Percentiles rank a stretch among this genome's conserved stretches.
Conservation (phyloP, 805 yeast genomes). For the Yarrowia osloensis region DNA sequence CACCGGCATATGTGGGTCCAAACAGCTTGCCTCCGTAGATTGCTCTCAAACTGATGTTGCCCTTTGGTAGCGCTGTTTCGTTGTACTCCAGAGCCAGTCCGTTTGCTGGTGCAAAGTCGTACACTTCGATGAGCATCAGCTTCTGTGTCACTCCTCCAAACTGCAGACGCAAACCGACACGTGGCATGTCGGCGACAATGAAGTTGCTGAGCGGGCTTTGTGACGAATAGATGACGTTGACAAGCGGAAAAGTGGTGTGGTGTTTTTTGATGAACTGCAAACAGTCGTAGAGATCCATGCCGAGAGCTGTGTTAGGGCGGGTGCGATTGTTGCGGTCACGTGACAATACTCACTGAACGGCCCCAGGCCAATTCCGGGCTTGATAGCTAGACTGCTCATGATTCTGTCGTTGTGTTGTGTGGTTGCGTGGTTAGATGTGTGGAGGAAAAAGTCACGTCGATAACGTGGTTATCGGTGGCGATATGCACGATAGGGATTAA, state of each 20-base stretch:
- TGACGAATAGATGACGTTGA: slow-evolving; percentile 26
- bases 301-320: slow-evolving; percentile 1
- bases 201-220: slow-evolving; percentile 12
- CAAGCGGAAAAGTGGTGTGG: slow-evolving; percentile 10
- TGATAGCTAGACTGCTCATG: slow-evolving; percentile 7
- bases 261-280: slow-evolving; percentile 14
- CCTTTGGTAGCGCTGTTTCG: slow-evolving; percentile 6
- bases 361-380: slow-evolving; percentile 12
- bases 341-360: slow-evolving; percentile 21
- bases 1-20: slow-evolving; percentile 19
- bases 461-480: not conserved
- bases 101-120: not conserved
- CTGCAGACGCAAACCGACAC: slow-evolving; percentile 1
- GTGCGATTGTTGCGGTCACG: not conserved
- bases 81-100: slow-evolving; percentile 7
- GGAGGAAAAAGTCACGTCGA: not conserved
- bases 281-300: slow-evolving; percentile 10
- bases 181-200: not conserved
- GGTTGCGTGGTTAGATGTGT: not conserved
- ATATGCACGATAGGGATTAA: slow-evolving; percentile 22
- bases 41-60: slow-evolving; percentile 9
- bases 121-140: slow-evolving; percentile 18
- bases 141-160: slow-evolving; percentile 5
- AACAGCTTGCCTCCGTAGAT: slow-evolving; percentile 22
- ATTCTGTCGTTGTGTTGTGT: not conserved